phyloP scores from a whole-genome alignment of 2,329 filamentous ascomycete species.

The Epichloe glyceriae region DNA sequence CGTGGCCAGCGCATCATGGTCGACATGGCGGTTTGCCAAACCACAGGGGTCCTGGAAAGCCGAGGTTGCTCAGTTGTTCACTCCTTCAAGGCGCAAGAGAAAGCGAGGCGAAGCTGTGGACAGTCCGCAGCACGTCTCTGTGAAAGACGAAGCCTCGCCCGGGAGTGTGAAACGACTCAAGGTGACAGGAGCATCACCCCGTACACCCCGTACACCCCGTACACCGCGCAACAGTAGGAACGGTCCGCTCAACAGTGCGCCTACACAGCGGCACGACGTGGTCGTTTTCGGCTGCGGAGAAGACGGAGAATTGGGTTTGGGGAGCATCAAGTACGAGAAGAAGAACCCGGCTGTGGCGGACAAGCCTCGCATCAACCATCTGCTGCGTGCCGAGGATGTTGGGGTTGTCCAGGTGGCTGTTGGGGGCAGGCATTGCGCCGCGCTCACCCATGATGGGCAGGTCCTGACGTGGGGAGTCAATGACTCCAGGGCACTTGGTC shows the following conservation, averaged over 20 bases:
- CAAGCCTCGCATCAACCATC: constrained; percentile 31
- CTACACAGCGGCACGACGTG: constrained; percentile 4
- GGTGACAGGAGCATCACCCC: not conserved
- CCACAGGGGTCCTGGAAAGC: not conserved
- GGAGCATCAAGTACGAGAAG: constrained; percentile 1
- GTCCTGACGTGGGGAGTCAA: constrained; percentile 57
- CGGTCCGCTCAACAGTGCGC: not conserved
- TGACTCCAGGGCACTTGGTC: constrained; percentile 49
- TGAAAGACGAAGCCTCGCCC: not conserved
- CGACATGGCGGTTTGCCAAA: not conserved
- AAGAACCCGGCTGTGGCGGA: constrained; percentile 1
- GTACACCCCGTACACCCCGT: not conserved
- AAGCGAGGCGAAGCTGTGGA: not conserved
- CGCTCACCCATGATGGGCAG: constrained; percentile 48
- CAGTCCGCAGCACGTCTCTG: not conserved
- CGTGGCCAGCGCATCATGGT: not conserved
- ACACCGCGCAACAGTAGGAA: not conserved
- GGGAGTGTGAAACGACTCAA: not conserved
- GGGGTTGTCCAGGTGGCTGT: constrained; percentile 46
- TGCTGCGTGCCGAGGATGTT: constrained; percentile 33
- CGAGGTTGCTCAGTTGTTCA: not conserved
- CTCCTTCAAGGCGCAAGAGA: not conserved
- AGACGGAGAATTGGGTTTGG: constrained; percentile 9
- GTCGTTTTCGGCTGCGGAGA: constrained; percentile 8
- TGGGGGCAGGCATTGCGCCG: constrained; percentile 51